phyloP scores from a whole-genome alignment of 495 filamentous ascomycete species.

The Hapsidospora chrysogenum region DNA sequence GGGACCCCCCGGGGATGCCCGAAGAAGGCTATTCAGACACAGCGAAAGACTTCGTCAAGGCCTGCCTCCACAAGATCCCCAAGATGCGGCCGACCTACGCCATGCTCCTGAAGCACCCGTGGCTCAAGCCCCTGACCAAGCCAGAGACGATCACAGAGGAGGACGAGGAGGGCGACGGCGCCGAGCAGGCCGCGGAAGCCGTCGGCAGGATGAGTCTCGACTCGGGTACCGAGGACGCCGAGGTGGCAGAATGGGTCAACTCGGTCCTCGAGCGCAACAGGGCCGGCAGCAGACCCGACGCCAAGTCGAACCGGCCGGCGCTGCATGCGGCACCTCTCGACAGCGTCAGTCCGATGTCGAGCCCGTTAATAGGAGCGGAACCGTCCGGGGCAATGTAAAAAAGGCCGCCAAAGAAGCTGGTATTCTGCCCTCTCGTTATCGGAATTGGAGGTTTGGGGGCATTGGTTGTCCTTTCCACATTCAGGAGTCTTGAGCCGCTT shows the following conservation, averaged over 20 bases:
- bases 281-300: conserved; percentile 26
- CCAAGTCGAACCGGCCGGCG: conserved; percentile 37
- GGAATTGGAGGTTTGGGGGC: too few relatives aligned
- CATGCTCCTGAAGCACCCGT: conserved; percentile 75
- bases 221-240: conserved; percentile 43
- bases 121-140: conserved; percentile 65
- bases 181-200: conserved; percentile 24
- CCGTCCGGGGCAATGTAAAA: too few relatives aligned
- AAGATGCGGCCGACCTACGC: conserved; percentile 81
- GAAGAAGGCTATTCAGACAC: conserved; percentile 56
- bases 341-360: conserved; percentile 29
- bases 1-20: conserved; percentile 78
- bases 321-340: conserved; percentile 66
- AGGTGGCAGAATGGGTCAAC: conserved; percentile 78
- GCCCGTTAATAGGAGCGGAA: conserved; percentile 11
- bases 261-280: conserved; percentile 45
- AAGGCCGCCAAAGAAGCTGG: too few relatives aligned
- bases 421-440: too few relatives aligned
- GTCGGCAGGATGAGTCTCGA: conserved; percentile 24
- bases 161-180: conserved; percentile 42
- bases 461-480: too few relatives aligned
- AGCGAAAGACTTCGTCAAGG: conserved; percentile 72
- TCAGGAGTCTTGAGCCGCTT: too few relatives aligned
- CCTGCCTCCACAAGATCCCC: conserved; percentile 86
- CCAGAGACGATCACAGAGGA: conserved; percentile 70